Evolutionary conservation across 169 alveolate genomes (phyloP), one percentile per base, ranked within the genome.

Genomic region (Condylostoma magnum): DNA sequence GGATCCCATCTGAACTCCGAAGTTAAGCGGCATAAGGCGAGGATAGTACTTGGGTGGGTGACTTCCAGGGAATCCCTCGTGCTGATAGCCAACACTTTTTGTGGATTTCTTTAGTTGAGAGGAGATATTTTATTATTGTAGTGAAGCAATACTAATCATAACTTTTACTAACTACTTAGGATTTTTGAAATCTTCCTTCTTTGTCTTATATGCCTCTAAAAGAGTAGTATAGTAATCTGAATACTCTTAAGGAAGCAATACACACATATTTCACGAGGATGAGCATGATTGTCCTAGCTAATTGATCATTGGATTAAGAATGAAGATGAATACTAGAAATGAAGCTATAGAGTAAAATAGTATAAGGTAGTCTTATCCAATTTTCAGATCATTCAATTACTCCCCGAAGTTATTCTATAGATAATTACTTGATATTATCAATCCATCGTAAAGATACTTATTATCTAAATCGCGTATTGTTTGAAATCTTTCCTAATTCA

Each of bases 1-100:
- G 85, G 96, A 90, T 90, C 96, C 96, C 96, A 81, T 90, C 92
- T 90, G 96, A 90, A 87, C 96, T 90, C 96, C 85, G 96, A 90
- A 90, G 96, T 90, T 90, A 90, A 90, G 96, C 93, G 93, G 91
- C 86, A 77, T 90, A 79, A 90, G 95, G 95, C 92, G 77, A 37
- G 91, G 90, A 80, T 79, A 90, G 95, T 90, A 90, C 93, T 90
- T 89, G 85, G 93, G 96, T 90, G 96, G 96, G 96, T 87, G 96
- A 90, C 96, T 94, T 91, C 93, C 85, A 86, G 96, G 93, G 96
- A 90, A 86, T 82, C 82, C 92, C 93, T 36, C 79, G 87, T 89
- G 91, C 79, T 71, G 93, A 88, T 76, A 79, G 92, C 92, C 70
- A 33, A 74, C 41, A 43, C 41, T 70, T 80, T 77, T 68, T 74